phyloP scores from a whole-genome alignment of 2,329 filamentous ascomycete genomes.

The Aspergillus eucalypticola region DNA sequence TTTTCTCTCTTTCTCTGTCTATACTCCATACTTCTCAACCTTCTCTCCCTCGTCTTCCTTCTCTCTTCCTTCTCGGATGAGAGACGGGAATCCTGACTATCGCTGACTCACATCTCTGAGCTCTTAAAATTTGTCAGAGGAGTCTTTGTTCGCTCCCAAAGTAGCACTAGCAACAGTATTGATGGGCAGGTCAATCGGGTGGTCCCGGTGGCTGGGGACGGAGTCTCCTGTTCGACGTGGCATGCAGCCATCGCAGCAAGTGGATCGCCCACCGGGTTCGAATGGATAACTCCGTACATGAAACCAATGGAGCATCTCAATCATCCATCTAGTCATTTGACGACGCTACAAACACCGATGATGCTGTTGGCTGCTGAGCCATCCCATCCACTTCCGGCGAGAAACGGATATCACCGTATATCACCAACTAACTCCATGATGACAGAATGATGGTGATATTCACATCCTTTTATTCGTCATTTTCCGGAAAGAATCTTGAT shows the following conservation, averaged over 20 bases:
- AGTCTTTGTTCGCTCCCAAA: too few species aligned
- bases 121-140: too few species aligned
- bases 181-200: conserved; percentile 12
- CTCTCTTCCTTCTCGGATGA: not conserved
- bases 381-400: too few species aligned
- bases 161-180: not conserved
- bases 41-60: not conserved
- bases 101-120: too few species aligned
- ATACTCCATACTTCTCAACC: not conserved
- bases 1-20: not conserved
- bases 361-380: not conserved
- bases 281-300: not conserved
- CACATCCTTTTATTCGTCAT: conserved; percentile 1
- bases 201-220: conserved; percentile 17
- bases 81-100: too few species aligned
- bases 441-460: not conserved
- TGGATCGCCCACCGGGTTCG: conserved; percentile 23
- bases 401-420: too few species aligned
- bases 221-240: conserved; percentile 25
- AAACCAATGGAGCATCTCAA: not conserved
- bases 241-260: conserved; percentile 23
- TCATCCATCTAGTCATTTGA: not conserved
- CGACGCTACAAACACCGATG: not conserved
- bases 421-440: not conserved
- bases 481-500: not conserved